Conservation (phyloP, 202 grass and related monocot genomes). For the Musa balbisiana region DNA sequence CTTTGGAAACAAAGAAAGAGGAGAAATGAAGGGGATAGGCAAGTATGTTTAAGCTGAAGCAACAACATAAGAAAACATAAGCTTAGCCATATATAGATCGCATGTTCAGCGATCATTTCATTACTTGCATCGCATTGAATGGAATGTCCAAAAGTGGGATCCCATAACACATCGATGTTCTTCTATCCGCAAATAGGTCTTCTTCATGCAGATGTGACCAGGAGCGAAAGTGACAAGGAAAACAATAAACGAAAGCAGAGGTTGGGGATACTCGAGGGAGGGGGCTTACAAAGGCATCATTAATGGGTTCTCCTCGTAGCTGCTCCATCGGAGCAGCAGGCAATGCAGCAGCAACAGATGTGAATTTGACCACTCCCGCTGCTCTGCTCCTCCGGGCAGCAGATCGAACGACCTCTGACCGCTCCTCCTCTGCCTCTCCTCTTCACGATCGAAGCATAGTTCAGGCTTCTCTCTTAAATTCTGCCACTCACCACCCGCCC, state of each 20-base stretch:
- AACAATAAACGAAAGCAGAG: background rate
- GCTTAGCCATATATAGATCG: background rate
- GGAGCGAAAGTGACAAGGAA: background rate
- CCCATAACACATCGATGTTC: background rate
- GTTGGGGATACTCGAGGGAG: background rate
- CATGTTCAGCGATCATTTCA: background rate
- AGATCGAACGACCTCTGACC: background rate
- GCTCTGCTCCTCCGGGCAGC: background rate
- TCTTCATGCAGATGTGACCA: background rate
- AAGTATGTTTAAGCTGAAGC: background rate
- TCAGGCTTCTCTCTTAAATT: background rate
- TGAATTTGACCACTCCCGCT: background rate
- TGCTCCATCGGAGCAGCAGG: background rate
- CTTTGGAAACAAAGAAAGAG: background rate
- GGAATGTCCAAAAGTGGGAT: constrained; percentile 13
- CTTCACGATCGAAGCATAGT: background rate
- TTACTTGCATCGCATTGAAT: constrained; percentile 29
- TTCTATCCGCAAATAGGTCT: constrained; percentile 12
- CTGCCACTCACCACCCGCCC: background rate
- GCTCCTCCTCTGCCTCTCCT: background rate
- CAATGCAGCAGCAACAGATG: background rate
- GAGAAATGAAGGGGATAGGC: background rate
- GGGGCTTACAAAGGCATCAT: background rate
- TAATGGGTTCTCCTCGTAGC: constrained; percentile 10
- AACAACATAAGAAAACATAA: too few species aligned